Percentiles rank a stretch among this genome's conserved stretches.
Conservation (phyloP, 179 eudicot genomes). For the Beta corolliflora region DNA sequence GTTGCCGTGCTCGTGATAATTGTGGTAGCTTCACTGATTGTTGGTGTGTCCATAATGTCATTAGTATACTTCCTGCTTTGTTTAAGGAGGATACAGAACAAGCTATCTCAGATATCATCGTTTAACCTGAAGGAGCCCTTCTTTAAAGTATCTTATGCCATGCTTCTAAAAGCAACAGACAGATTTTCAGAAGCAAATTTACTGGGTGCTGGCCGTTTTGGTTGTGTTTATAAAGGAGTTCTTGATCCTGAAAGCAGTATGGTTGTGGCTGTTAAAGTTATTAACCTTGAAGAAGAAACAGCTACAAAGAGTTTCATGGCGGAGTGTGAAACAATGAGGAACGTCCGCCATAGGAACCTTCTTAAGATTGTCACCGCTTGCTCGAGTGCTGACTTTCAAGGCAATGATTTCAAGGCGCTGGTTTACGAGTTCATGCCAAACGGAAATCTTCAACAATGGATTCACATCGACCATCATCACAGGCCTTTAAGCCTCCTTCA, state of each 20-base stretch:
- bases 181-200: slow-evolving; percentile 20
- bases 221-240: slow-evolving; percentile 27
- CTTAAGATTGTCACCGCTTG: slow-evolving; percentile 27
- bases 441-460: slow-evolving; percentile 28
- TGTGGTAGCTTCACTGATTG: not conserved
- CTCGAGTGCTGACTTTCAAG: slow-evolving; percentile 32
- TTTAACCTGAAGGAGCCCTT: not conserved
- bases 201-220: slow-evolving; percentile 22
- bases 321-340: slow-evolving; percentile 25
- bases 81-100: not conserved
- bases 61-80: not conserved
- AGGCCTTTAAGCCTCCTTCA: slow-evolving; percentile 15
- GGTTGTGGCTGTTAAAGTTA: slow-evolving; percentile 26
- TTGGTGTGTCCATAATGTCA: not conserved
- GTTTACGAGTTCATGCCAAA: slow-evolving; percentile 34
- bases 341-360: slow-evolving; percentile 30
- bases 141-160: slow-evolving; percentile 21
- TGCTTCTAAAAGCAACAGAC: slow-evolving; percentile 26
- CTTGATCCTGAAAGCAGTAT: not conserved
- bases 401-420: slow-evolving; percentile 37
- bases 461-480: not conserved
- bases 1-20: not conserved
- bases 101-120: not conserved
- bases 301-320: slow-evolving; percentile 28
- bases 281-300: not conserved